phyloP scores from a whole-genome alignment of 176 grass and related monocot genomes.

The Oryza glumipatula region DNA sequence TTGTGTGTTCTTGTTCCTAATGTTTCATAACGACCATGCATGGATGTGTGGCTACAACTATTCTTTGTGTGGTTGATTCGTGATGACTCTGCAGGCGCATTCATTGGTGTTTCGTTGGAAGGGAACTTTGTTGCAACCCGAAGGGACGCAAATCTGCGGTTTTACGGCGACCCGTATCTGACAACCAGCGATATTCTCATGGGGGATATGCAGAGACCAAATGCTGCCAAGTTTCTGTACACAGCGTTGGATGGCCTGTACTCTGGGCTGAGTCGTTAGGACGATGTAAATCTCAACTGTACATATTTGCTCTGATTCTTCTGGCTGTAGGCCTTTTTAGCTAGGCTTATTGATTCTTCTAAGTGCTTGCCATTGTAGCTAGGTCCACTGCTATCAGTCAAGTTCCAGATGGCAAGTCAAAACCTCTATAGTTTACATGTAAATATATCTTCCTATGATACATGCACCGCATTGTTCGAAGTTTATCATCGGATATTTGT shows the following conservation, averaged over 20 bases:
- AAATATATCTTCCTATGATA: not conserved
- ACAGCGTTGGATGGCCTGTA: slow-evolving; percentile 63
- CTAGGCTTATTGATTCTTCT: slow-evolving; percentile 18
- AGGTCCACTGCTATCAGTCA: not conserved
- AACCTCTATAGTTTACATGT: not conserved
- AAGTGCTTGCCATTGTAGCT: slow-evolving; percentile 7
- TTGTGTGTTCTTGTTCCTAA: not conserved
- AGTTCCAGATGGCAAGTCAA: not conserved
- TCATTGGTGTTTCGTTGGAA: slow-evolving; percentile 84
- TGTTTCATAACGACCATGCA: not conserved
- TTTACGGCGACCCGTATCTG: slow-evolving; percentile 87
- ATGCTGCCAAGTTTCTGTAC: slow-evolving; percentile 74
- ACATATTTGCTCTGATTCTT: slow-evolving; percentile 34
- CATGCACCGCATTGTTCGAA: no score
- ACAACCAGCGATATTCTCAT: slow-evolving; percentile 78
- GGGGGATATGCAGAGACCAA: slow-evolving; percentile 63
- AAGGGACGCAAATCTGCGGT: slow-evolving; percentile 63
- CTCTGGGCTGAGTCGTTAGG: slow-evolving; percentile 44
- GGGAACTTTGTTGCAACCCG: slow-evolving; percentile 71
- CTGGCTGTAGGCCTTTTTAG: not conserved
- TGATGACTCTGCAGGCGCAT: slow-evolving; percentile 55
- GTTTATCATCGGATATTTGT: no score
- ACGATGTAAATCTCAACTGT: not conserved
- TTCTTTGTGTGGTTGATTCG: not conserved
- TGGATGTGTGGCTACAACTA: not conserved